Percentiles rank a stretch among this genome's conserved stretches.
Conservation (phyloP, 2,329 filamentous ascomycete species). For the Cordyceps tenuipes region DNA sequence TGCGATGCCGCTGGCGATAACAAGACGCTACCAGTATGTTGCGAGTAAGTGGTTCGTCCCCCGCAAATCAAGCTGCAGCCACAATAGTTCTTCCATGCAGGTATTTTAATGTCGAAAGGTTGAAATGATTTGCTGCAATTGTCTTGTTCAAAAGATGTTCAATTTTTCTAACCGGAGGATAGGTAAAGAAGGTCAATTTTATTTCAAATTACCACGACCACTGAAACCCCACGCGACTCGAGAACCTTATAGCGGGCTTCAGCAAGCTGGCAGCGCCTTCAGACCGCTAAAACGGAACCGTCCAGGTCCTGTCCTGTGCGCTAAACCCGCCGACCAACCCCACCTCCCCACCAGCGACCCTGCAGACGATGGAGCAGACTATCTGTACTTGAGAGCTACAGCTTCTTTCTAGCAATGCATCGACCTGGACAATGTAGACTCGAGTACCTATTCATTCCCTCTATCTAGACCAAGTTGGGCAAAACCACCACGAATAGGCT, state of each 20-base stretch:
- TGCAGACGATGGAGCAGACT: background rate
- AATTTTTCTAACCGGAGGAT: too few relatives aligned
- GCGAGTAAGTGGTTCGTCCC: background rate
- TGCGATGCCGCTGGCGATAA: background rate
- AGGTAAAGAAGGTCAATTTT: background rate
- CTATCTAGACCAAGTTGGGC: background rate
- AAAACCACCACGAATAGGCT: background rate
- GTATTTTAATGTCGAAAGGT: too few relatives aligned
- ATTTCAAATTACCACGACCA: background rate
- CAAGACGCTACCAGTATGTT: background rate
- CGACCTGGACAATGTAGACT: background rate
- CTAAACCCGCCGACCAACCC: background rate
- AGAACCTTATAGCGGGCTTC: background rate
- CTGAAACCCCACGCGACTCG: constrained; percentile 2
- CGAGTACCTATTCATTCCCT: background rate
- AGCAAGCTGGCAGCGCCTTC: background rate
- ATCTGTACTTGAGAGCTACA: background rate
- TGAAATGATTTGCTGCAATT: too few relatives aligned
- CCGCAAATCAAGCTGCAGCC: background rate
- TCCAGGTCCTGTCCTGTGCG: background rate
- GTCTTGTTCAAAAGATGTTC: background rate
- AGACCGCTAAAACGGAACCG: background rate
- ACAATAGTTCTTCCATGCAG: background rate
- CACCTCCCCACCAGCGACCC: constrained; percentile 4
- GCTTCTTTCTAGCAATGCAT: background rate